Conservation (phyloP, 2,329 filamentous ascomycete genomes). For the Colletotrichum viniferum region DNA sequence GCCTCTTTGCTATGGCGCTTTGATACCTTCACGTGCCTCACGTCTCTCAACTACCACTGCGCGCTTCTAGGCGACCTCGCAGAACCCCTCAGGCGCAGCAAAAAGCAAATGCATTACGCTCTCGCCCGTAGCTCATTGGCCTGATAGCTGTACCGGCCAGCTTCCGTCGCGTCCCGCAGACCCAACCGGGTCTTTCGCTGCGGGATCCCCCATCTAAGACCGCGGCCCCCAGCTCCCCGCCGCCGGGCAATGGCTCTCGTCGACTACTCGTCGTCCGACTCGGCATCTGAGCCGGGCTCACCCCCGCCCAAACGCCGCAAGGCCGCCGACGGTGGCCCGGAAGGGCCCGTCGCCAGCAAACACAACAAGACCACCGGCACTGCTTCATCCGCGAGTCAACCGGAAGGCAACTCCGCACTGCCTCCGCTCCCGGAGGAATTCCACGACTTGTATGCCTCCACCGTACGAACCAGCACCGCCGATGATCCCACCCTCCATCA, state of each 20-base stretch:
- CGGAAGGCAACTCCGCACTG: conserved; percentile 38
- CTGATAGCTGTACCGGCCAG: neutral
- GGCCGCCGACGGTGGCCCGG: conserved; percentile 23
- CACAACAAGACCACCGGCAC: neutral
- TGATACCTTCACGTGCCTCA: neutral
- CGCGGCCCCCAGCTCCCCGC: neutral
- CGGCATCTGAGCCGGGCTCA: conserved; percentile 29
- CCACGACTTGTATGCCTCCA: conserved; percentile 87
- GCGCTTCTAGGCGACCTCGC: neutral
- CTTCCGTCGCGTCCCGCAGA: neutral
- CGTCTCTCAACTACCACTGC: neutral
- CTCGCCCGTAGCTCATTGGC: neutral
- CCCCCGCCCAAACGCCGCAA: conserved; percentile 44
- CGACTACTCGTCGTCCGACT: conserved; percentile 62
- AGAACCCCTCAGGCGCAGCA: neutral
- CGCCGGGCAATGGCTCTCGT: conserved; percentile 61
- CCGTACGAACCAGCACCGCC: conserved; percentile 73
- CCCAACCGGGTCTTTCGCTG: neutral
- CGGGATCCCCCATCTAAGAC: neutral
- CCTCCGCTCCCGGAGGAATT: conserved; percentile 82
- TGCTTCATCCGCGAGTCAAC: neutral
- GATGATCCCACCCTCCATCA: conserved; percentile 88
- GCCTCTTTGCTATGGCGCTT: neutral
- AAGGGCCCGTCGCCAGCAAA: neutral
- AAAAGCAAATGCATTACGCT: neutral